Evolutionary conservation across 305 asterid genomes (phyloP), one percentile per base, ranked within the genome.

Genomic region (Euphrasia arctica): DNA sequence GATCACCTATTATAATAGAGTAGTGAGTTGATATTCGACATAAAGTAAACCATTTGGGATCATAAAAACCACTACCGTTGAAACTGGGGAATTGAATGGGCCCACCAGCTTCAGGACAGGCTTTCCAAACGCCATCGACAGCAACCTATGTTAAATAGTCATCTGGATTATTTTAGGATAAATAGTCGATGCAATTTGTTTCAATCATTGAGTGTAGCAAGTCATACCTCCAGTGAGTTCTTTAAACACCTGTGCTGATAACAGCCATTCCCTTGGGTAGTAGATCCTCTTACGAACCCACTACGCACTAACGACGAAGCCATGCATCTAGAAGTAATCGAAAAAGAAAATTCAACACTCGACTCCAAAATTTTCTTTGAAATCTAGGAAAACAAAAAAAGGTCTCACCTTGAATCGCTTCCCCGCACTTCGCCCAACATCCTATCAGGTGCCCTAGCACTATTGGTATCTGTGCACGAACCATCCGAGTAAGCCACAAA

Each of bases 391-490:
- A 50, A 49, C 25, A 18, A 62, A 47, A 18, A 10, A 60, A 64
- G 72, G 67, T 47, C 72, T 63, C 65, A 88, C 99, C 99, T 86
- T 62, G 99, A 94, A 72, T 63, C 83, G 71, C 83, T 81, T 77
- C 97, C 99, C 11, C 99, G 85, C 60, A 91, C 95, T 87, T 94
- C 99, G 63, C 99, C 99, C 83, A 94, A 80, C 98, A 94, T 90
- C 68, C 93, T 71, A 75, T 94, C 98, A 41, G 99, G 99, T 28
- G 91, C 87, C 70, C 99, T 83, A 49, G 99, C 99, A 78, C 97
- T 84, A 69, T 82, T 94, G 39, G 87, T 85, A 75, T 89, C 98
- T 9, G 93, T 94, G 74, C 99, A 94, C 58, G 99, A 94, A 74
- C 98, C 99, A 73, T 94, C 97, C 49, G 98, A 94, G 77, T 94